Evolutionary conservation across 768 basidiomycete genomes (phyloP).

Genomic region (Agrocybe chaxingu): DNA sequence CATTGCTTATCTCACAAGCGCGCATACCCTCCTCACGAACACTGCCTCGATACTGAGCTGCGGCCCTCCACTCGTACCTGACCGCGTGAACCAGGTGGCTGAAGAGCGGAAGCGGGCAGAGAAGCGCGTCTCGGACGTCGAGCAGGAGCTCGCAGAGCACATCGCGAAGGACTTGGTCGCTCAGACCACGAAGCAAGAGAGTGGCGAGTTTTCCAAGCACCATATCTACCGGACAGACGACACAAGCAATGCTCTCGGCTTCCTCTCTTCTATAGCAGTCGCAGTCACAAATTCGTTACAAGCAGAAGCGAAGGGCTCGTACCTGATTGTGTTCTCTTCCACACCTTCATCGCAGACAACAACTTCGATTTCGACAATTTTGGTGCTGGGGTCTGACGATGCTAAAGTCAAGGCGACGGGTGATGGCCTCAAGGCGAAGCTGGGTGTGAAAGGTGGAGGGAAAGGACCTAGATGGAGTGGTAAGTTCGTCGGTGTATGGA

Average conservation of each 20-base stretch:
- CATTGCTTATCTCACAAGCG: conserved; percentile 54
- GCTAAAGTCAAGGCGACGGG: conserved; percentile 56
- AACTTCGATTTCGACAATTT: conserved; percentile 48
- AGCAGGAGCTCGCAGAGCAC: conserved; percentile 54
- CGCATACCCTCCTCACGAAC: conserved; percentile 52
- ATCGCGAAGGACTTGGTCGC: conserved; percentile 39
- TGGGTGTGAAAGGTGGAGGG: conserved; percentile 74
- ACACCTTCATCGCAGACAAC: conserved; percentile 55
- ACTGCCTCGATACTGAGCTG: conserved; percentile 66
- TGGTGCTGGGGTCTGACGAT: conserved; percentile 61
- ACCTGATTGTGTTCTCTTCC: conserved; percentile 57
- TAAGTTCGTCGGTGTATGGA: conserved; percentile 66
- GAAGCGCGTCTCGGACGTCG: conserved; percentile 68
- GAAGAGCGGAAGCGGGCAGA: conserved; percentile 65
- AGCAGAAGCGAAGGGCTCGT: conserved; percentile 22
- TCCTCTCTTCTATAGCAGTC: conserved; percentile 55
- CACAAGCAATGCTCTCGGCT: conserved; percentile 51
- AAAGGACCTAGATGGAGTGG: conserved; percentile 78
- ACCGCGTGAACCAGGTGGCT: conserved; percentile 63
- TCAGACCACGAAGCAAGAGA: conserved; percentile 18
- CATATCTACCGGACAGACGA: conserved; percentile 64
- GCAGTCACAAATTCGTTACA: conserved; percentile 33
- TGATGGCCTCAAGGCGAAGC: conserved; percentile 51
- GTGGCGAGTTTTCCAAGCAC: conserved; percentile 32
- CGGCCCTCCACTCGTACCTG: conserved; percentile 62